phyloP scores from a whole-genome alignment of 192 early-diverging fungal genomes.

The Coemansia sp. region DNA sequence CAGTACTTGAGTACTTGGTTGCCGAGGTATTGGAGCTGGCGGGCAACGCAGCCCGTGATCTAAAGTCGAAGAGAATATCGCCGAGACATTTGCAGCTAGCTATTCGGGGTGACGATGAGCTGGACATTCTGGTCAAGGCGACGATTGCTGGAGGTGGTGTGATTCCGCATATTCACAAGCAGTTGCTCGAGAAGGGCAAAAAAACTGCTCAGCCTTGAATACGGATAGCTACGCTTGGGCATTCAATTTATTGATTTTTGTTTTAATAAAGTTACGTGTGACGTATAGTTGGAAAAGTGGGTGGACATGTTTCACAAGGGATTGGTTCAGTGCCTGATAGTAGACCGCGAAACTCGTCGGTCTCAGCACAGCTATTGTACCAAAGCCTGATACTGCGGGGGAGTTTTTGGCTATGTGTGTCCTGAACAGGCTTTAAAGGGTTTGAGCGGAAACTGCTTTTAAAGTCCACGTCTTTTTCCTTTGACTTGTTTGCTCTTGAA shows the following conservation, averaged over 20 bases:
- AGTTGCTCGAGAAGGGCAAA: slow-evolving; percentile 55
- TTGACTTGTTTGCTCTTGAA: neutral
- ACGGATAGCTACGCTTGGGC: too few relatives aligned
- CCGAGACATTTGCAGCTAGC: slow-evolving; percentile 89
- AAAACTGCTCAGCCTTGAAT: slow-evolving; percentile 14
- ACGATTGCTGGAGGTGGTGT: slow-evolving; percentile 91
- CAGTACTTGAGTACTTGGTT: slow-evolving; percentile 89
- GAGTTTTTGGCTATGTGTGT: neutral
- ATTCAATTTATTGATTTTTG: too few relatives aligned
- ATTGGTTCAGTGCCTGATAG: neutral
- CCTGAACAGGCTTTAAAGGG: neutral
- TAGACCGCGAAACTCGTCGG: slow-evolving; percentile 13
- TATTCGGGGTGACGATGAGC: slow-evolving; percentile 90
- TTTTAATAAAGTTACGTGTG: slow-evolving; percentile 1
- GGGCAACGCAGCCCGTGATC: slow-evolving; percentile 87
- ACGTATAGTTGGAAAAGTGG: neutral
- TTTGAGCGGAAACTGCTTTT: neutral
- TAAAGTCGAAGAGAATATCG: slow-evolving; percentile 88
- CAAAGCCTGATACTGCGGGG: neutral
- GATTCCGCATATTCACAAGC: slow-evolving; percentile 62
- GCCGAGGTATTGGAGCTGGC: slow-evolving; percentile 92
- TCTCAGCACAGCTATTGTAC: neutral
- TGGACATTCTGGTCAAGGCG: slow-evolving; percentile 83
- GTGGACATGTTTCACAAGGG: neutral
- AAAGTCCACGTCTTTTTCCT: neutral